Evolutionary conservation across 768 basidiomycete species (phyloP).

Genomic region (Trametes cinnabarina): DNA sequence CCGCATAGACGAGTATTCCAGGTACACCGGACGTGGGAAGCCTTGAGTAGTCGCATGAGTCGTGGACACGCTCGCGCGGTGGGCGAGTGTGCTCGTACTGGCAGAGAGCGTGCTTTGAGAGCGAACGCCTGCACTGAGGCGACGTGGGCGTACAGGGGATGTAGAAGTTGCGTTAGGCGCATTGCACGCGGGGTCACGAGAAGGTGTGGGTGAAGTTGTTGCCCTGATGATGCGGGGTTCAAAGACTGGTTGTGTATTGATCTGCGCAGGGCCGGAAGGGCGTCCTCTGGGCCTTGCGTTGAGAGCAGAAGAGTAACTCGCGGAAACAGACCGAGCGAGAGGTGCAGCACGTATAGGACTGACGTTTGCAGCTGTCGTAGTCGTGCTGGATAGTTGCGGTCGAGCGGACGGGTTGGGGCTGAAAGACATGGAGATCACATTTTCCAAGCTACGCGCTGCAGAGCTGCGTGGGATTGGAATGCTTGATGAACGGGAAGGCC

Average conservation of each 20-base stretch:
- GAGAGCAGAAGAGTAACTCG: constrained; percentile 23
- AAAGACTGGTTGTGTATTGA: constrained; percentile 18
- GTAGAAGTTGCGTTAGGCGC: constrained; percentile 31
- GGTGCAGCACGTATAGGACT: not conserved
- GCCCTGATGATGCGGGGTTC: constrained; percentile 67
- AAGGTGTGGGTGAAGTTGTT: constrained; percentile 39
- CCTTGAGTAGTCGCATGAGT: constrained; percentile 23
- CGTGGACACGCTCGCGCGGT: constrained; percentile 2
- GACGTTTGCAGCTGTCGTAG: constrained; percentile 7
- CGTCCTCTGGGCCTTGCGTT: constrained; percentile 6
- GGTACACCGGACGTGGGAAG: constrained; percentile 71
- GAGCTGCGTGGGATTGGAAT: constrained; percentile 63
- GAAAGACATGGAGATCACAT: constrained; percentile 62
- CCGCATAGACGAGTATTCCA: constrained; percentile 73
- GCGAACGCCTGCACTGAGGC: constrained; percentile 38
- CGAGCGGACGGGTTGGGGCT: constrained; percentile 12
- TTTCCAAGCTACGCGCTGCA: constrained; percentile 60
- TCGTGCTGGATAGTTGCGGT: constrained; percentile 3
- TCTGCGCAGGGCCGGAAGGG: constrained; percentile 9
- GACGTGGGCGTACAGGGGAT: constrained; percentile 48
- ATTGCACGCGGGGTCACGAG: constrained; percentile 24
- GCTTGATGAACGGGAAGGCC: constrained; percentile 61
- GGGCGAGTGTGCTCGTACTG: constrained; percentile 9
- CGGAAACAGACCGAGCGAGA: constrained; percentile 13
- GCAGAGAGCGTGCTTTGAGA: constrained; percentile 15